Conservation (phyloP, 2,329 filamentous ascomycete species). For the Ceratocystis huliohia region DNA sequence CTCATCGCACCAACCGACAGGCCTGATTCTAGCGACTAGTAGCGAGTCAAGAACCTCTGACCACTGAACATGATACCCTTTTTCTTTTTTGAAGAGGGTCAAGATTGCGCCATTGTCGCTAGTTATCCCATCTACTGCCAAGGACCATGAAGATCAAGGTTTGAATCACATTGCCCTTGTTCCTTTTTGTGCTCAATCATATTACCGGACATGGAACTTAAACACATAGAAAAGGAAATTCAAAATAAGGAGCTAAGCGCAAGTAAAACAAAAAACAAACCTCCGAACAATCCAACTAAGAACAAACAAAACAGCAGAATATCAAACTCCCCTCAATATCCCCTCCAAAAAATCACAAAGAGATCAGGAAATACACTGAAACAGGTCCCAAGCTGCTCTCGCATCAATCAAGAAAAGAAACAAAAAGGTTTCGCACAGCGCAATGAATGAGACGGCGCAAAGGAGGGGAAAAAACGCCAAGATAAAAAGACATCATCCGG, state of each 20-base stretch:
- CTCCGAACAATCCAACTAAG: slow-evolving; percentile 5
- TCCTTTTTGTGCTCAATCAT: background rate
- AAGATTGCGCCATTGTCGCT: too few species aligned
- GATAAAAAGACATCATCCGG: slow-evolving; percentile 15
- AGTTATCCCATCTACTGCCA: too few species aligned
- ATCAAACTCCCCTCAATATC: background rate
- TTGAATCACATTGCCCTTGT: too few species aligned
- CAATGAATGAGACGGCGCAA: background rate
- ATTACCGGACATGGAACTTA: background rate
- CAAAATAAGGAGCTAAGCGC: background rate
- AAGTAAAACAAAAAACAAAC: background rate
- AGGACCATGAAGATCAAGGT: too few species aligned
- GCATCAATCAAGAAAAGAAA: background rate
- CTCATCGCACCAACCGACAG: too few species aligned
- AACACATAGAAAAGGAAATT: background rate
- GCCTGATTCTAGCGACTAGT: too few species aligned
- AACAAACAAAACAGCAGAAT: slow-evolving; percentile 10
- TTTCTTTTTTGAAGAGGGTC: too few species aligned
- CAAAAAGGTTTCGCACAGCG: background rate
- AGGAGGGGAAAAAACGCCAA: slow-evolving; percentile 5
- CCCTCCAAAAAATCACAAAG: slow-evolving; percentile 8
- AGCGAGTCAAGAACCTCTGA: too few species aligned
- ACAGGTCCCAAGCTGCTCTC: background rate
- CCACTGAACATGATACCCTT: too few species aligned
- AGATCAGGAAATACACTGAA: background rate